These are phyloP conservation scores for Melaleuca alternifolia DNA, from an alignment of 345 rosid genomes.

Conservation along the genomic window DNA sequence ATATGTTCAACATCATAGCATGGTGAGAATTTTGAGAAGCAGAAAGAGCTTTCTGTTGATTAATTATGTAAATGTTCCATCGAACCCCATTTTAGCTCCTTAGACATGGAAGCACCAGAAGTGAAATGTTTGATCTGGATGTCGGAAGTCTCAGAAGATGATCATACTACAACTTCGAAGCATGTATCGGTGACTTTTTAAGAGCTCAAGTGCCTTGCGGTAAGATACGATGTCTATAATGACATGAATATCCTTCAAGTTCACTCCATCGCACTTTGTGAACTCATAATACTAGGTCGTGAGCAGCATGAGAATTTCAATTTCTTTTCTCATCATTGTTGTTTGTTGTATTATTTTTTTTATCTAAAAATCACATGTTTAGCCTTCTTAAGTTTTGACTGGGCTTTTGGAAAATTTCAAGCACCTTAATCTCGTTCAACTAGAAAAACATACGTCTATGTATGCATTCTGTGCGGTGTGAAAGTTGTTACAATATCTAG, in stretches of 20 bases:
- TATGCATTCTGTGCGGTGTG: neutral
- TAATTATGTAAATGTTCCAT: neutral
- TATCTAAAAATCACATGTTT: neutral
- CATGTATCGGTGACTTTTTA: neutral
- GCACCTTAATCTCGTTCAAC: neutral
- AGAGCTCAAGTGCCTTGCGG: neutral
- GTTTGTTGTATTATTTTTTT: neutral
- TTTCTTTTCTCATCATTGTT: neutral
- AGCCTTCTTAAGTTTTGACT: neutral
- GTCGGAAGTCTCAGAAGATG: neutral
- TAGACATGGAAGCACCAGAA: neutral
- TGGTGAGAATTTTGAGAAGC: neutral
- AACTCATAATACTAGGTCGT: neutral
- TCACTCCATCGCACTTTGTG: neutral
- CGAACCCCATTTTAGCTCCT: neutral
- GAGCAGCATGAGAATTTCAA: neutral
- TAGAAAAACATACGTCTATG: neutral
- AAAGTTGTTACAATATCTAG: neutral
- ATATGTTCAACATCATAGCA: neutral
- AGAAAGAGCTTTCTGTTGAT: neutral
- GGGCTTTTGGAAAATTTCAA: neutral
- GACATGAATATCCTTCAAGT: neutral
- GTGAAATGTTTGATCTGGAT: neutral
- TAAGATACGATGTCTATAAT: neutral
- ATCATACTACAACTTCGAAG: neutral